Evolutionary conservation across 2,329 filamentous ascomycete species (phyloP).

Genomic region (Daldinia sp.): DNA sequence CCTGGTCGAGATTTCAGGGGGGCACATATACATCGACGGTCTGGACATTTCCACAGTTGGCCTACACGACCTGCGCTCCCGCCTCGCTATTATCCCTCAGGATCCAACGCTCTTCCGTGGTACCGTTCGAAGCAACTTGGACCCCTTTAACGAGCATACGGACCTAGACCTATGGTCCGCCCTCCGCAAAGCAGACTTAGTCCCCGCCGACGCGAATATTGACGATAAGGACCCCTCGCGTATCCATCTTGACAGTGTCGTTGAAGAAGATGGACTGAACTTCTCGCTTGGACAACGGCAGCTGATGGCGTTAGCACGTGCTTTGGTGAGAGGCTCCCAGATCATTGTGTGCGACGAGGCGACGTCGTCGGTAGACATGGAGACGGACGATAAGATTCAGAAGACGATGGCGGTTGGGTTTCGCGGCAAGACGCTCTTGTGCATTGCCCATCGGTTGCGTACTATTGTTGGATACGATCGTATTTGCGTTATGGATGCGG

Average conservation of each 20-base stretch:
- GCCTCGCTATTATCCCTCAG: constrained; percentile 84
- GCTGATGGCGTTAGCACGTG: constrained; percentile 91
- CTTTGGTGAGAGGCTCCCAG: constrained; percentile 83
- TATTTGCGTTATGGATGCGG: constrained; percentile 95
- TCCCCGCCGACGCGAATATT: constrained; percentile 60
- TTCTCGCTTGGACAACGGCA: constrained; percentile 95
- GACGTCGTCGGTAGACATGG: constrained; percentile 91
- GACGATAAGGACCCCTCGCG: constrained; percentile 58
- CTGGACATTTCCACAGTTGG: constrained; percentile 77
- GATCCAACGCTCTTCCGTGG: constrained; percentile 85
- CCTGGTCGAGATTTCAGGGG: constrained; percentile 70
- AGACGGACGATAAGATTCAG: constrained; percentile 96
- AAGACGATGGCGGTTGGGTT: constrained; percentile 86
- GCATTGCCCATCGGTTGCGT: constrained; percentile 89
- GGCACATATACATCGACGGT: constrained; percentile 71
- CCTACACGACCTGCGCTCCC: constrained; percentile 76
- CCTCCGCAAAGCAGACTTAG: constrained; percentile 78
- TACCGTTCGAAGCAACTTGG: constrained; percentile 80
- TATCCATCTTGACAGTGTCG: constrained; percentile 82
- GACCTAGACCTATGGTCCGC: constrained; percentile 82
- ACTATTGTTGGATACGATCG: constrained; percentile 95
- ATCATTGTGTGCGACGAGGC: constrained; percentile 99
- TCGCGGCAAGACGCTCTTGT: constrained; percentile 84
- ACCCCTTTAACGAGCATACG: constrained; percentile 80
- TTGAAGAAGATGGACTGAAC: constrained; percentile 95